phyloP scores from a whole-genome alignment of 2,329 filamentous ascomycete species.

The Microcyclosporella mali region DNA sequence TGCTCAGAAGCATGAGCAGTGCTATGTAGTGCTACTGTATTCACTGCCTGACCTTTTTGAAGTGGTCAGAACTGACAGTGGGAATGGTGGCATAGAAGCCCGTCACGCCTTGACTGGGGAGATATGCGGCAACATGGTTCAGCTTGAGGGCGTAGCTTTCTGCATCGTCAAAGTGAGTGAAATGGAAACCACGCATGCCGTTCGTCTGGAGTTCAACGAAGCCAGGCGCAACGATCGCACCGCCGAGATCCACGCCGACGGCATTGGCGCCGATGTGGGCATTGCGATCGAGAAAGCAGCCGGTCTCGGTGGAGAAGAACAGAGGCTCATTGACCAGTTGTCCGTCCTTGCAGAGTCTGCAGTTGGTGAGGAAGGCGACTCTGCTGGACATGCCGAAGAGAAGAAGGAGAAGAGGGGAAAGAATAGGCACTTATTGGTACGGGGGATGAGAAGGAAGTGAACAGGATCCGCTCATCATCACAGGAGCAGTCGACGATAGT shows the following conservation, averaged over 20 bases:
- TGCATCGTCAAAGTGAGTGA: constrained; percentile 44
- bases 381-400: constrained; percentile 34
- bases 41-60: constrained; percentile 33
- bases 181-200: constrained; percentile 49
- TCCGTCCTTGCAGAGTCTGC: constrained; percentile 40
- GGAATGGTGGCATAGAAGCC: constrained; percentile 51
- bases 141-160: constrained; percentile 40
- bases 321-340: constrained; percentile 28
- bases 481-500: no score
- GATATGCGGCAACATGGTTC: constrained; percentile 42
- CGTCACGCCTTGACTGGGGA: constrained; percentile 48
- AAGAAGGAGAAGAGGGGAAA: no score
- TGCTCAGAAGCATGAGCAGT: constrained; percentile 9
- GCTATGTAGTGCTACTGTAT: constrained; percentile 38
- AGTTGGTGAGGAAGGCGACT: constrained; percentile 44
- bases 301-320: constrained; percentile 2
- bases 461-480: no score
- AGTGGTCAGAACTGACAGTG: constrained; percentile 43
- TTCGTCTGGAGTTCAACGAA: constrained; percentile 54
- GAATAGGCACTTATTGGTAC: no score
- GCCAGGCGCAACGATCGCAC: constrained; percentile 35
- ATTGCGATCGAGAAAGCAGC: constrained; percentile 1
- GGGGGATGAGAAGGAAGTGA: no score
- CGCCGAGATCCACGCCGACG: constrained; percentile 7
- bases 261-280: not conserved